Evolutionary conservation across 2,329 filamentous ascomycete species (phyloP), one percentile per base, ranked within the genome.

Genomic region (Thelonectria blattea): DNA sequence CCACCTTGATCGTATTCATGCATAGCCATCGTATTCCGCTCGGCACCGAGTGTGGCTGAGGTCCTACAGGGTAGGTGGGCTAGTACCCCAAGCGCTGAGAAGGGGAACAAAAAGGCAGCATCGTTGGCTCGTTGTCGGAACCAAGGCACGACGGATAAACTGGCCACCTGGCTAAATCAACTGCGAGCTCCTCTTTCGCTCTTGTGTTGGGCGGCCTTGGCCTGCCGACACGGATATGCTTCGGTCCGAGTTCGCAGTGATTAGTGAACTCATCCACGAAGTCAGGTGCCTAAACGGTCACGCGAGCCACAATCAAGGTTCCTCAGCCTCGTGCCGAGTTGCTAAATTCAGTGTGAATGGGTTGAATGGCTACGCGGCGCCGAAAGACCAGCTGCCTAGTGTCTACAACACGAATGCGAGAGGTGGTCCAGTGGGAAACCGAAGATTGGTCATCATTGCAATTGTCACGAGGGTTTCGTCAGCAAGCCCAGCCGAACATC

Each of bases 271-370:
- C 9, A 30, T 30, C 27, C 27, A 30, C 27, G 17, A 32, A 49
- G 47, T 41, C 27, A 47, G 47, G 59, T 52, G 50, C 54, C 47
- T 41, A 64, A 49, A 56, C 43, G 24, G 37, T 39, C 27, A 62
- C 43, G 43, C 43, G 43, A 27, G 18, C 18, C 11, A 42, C n/a
- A 3, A 6, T 17, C 34, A 37, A 42, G 17, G 39, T 10, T 18
- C 17, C 17, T 17, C 17, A 42, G 17, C 39, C 17, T 42, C 17
- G 17, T n/a, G 34, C 39, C n/a, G 15, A 41, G 37, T 51, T 30
- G 27, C 27, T 30, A 30, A 30, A 30, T 24, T 24, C 22, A 24
- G 22, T 6, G 22, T 6, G 3, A 24, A 24, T 6, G 6, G 22
- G 8, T 9, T 30, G 27, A 30, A 30, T 30, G 27, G 27, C 27